A percentile compares a stretch with the other conserved stretches of the same genome.
These are phyloP conservation scores for Aspergillus neotritici DNA, from an alignment of 2,329 filamentous ascomycete genomes.

Conservation along the genomic window DNA sequence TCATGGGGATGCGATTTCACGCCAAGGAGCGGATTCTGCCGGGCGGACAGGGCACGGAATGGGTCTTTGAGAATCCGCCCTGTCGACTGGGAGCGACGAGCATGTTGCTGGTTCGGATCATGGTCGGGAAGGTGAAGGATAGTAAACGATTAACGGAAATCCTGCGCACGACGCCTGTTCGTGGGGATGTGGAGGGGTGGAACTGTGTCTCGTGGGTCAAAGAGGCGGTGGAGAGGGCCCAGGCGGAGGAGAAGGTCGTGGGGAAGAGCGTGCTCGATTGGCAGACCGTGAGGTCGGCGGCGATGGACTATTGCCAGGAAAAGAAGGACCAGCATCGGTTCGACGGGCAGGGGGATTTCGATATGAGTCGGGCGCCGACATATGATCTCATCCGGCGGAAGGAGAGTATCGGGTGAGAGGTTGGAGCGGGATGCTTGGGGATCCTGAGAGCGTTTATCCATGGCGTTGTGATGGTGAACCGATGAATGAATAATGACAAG, in stretches of 20 bases:
- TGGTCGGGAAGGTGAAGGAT: constrained; percentile 32
- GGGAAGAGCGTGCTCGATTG: constrained; percentile 30
- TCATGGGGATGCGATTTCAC: constrained; percentile 26
- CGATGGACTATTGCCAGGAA: constrained; percentile 36
- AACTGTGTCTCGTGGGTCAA: constrained; percentile 43
- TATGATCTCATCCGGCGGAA: constrained; percentile 33
- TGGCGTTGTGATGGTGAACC: too few relatives aligned
- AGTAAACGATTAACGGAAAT: constrained; percentile 21
- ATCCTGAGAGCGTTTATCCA: too few relatives aligned
- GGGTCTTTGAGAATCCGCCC: constrained; percentile 25
- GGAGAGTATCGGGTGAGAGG: constrained; percentile 11
- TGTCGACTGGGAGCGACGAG: constrained; percentile 15
- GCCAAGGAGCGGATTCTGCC: constrained; percentile 23
- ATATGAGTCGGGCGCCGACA: constrained; percentile 28
- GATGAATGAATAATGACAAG: too few relatives aligned
- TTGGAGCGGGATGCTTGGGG: too few relatives aligned
- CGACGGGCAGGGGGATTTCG: constrained; percentile 31
- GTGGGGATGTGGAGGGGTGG: constrained; percentile 30
- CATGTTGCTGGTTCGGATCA: constrained; percentile 28
- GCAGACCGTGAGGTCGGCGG: constrained; percentile 30
- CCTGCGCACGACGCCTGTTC: constrained; percentile 27
- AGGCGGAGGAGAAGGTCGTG: constrained; percentile 27
- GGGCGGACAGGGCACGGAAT: constrained; percentile 13
- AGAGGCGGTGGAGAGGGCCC: constrained; percentile 33
- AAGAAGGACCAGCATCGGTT: constrained; percentile 41